Conservation (phyloP, 495 filamentous ascomycete genomes). For the Pseudoneurospora amorphoporcata region DNA sequence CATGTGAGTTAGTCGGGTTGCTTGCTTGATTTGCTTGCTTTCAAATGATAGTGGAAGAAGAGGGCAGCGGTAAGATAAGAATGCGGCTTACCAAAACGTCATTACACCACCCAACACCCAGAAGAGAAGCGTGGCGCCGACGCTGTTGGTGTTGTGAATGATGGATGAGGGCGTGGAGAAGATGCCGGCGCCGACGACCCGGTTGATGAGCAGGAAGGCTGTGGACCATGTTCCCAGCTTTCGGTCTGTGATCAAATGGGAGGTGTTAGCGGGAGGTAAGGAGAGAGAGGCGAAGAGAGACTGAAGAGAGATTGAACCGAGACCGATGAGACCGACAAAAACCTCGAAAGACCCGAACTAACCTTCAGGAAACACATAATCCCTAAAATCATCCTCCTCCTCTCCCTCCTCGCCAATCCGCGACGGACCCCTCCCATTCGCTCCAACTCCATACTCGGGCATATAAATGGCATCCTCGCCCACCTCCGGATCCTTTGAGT, state of each 20-base stretch:
- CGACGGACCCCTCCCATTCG: not conserved
- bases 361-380: constrained; percentile 30
- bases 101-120: constrained; percentile 24
- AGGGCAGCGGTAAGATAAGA: not conserved
- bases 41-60: not conserved
- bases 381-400: constrained; percentile 18
- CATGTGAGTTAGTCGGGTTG: not conserved
- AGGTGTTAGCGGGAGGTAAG: not conserved
- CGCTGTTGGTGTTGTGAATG: constrained; percentile 18
- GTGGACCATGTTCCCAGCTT: constrained; percentile 27
- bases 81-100: constrained; percentile 19
- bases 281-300: not conserved
- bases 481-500: constrained; percentile 16
- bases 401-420: not conserved
- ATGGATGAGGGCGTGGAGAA: constrained; percentile 19
- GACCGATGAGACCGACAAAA: not conserved
- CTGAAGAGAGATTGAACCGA: not conserved
- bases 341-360: not conserved
- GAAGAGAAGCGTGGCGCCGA: constrained; percentile 21
- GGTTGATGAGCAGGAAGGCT: constrained; percentile 26
- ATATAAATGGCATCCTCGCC: not conserved
- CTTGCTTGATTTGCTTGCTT: not conserved
- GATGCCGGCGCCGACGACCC: constrained; percentile 22
- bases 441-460: not conserved
- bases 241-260: constrained; percentile 4